Evolutionary conservation across 352 stramenopile genomes (phyloP), one percentile per base, ranked within the genome.

Genomic region (Plasmopara muralis): DNA sequence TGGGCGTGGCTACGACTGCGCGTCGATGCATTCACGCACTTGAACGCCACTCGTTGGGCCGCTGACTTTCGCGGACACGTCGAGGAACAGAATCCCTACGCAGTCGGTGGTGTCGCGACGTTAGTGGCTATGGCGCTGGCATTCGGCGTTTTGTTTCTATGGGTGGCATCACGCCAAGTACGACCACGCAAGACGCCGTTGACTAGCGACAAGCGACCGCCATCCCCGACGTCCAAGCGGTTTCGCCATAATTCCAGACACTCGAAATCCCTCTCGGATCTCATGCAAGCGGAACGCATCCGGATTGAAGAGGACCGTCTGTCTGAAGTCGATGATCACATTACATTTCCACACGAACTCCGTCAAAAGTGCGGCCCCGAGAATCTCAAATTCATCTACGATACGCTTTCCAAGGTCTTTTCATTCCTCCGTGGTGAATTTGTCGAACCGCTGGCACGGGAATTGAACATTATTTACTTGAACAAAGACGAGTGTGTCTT

Each of bases 81-180:
- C 5, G 44, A 64, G 34, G 62, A 68, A 49, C 61, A 69, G 42
- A 69, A 74, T 30, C 68, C 70, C 43, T 81, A 82, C 38, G 55
- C 69, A 7, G 68, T 81, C 5, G 73, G 70, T 8, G 68, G 70
- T 29, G 64, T 74, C 8, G 73, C 64, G 12, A 70, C 74, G 0
- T 67, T 85, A 9, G 66, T 72, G 5, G 50, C 75, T 4, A 64
- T 90, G 6, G 55, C 79, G 3, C 61, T 71, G 6, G 45, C 62
- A 18, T 72, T 81, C 12, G 65, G 58, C 8, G 65, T 66, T 37
- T 64, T 94, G 18, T 92, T 89, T 59, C 50, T 89, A 18, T 94
- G 83, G 83, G 77, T 94, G 29, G 76, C 80, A 20, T 92, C 81
- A 16, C 75, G 82, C 9, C 82, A 89, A 50, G 79, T 89, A 43